phyloP scores from a whole-genome alignment of 805 yeast genomes.

The Nakazawaea ishiwadae region DNA sequence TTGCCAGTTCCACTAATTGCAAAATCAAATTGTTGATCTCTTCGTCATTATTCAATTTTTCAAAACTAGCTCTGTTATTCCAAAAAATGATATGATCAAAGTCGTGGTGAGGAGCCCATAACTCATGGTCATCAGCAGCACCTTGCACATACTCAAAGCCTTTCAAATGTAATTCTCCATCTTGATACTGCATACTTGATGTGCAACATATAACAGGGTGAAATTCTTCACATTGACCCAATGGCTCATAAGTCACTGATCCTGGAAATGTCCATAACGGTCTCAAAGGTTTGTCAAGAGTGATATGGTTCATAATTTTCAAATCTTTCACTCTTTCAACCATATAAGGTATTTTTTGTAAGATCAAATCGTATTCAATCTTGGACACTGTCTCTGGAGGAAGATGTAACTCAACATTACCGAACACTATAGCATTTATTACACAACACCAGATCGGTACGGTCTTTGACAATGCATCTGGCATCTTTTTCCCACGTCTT shows the following conservation, averaged over 20 bases:
- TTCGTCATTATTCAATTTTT: background rate
- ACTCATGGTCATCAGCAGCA: conserved; percentile 91
- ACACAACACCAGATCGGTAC: conserved; percentile 92
- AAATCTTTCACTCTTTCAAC: conserved; percentile 37
- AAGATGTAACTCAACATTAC: conserved; percentile 30
- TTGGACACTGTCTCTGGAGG: conserved; percentile 52
- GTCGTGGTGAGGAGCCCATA: conserved; percentile 54
- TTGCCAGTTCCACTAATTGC: background rate
- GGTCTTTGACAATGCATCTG: conserved; percentile 84
- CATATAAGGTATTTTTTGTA: conserved; percentile 40
- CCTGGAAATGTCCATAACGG: conserved; percentile 73
- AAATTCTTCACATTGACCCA: conserved; percentile 24
- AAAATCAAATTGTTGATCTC: conserved; percentile 1
- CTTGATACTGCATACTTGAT: conserved; percentile 58
- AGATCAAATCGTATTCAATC: conserved; percentile 54
- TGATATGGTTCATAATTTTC: conserved; percentile 29
- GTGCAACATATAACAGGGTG: conserved; percentile 51
- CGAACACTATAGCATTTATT: conserved; percentile 50
- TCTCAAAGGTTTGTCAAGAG: conserved; percentile 45
- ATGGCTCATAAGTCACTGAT: conserved; percentile 30
- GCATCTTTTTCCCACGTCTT: conserved; percentile 76
- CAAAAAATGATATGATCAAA: conserved; percentile 56
- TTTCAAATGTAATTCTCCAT: conserved; percentile 42
- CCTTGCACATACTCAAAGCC: conserved; percentile 79
- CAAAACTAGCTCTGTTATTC: conserved; percentile 32